Conservation (phyloP, 495 filamentous ascomycete species). For the Hyaloscypha hepaticicola region DNA sequence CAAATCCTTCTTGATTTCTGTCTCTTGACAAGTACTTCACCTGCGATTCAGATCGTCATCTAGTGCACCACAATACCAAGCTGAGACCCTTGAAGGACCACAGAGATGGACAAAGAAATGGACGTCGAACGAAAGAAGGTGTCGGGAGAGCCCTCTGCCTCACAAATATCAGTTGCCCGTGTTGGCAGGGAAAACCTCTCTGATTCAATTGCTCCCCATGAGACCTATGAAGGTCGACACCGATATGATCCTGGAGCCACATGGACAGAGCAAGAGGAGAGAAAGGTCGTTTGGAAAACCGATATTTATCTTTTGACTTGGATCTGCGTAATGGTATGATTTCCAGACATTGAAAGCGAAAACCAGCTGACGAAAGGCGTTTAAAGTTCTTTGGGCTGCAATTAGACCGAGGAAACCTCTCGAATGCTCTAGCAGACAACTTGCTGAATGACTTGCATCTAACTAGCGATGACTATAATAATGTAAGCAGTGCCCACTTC, state of each 20-base stretch:
- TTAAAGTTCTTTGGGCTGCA: slow-evolving; percentile 56
- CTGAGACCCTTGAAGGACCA: slow-evolving; percentile 26
- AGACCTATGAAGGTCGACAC: slow-evolving; percentile 47
- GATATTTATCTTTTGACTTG: slow-evolving; percentile 44
- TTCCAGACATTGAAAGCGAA: background rate
- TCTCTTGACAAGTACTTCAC: background rate
- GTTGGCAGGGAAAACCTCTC: slow-evolving; percentile 16
- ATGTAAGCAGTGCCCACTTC: slow-evolving; percentile 20
- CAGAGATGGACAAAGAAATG: slow-evolving; percentile 4
- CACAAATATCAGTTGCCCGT: slow-evolving; percentile 3
- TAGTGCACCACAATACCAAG: no score
- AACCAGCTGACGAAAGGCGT: slow-evolving; percentile 31
- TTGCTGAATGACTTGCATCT: slow-evolving; percentile 53
- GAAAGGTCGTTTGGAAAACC: slow-evolving; percentile 47
- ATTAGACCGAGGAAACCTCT: slow-evolving; percentile 56
- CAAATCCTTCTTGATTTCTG: background rate
- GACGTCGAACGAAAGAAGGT: slow-evolving; percentile 8
- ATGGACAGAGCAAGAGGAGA: slow-evolving; percentile 57
- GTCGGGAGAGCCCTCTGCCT: slow-evolving; percentile 6
- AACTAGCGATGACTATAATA: slow-evolving; percentile 48
- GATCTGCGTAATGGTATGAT: slow-evolving; percentile 42
- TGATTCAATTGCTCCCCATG: slow-evolving; percentile 16
- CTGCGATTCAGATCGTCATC: background rate
- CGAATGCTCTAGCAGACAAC: slow-evolving; percentile 55
- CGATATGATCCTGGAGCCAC: slow-evolving; percentile 51